phyloP scores from a whole-genome alignment of 306 rosid genomes.

The Argentina anserina region DNA sequence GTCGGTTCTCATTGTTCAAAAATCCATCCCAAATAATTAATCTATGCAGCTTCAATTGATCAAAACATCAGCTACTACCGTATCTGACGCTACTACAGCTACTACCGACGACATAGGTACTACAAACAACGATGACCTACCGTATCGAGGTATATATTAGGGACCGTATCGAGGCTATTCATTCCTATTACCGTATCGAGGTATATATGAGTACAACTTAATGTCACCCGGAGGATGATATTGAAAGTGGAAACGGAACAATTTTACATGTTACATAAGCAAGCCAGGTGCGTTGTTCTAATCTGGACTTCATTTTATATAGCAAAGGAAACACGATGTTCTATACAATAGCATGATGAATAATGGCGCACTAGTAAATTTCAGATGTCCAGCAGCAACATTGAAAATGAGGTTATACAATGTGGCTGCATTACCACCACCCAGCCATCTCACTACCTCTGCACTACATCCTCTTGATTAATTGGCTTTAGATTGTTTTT shows the following conservation, averaged over 20 bases:
- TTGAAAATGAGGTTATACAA: background rate
- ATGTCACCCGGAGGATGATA: too few relatives aligned
- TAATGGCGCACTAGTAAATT: background rate
- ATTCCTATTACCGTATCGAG: too few relatives aligned
- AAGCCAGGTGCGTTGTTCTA: background rate
- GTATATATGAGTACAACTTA: too few relatives aligned
- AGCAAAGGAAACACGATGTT: background rate
- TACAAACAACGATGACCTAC: too few relatives aligned
- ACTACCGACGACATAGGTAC: too few relatives aligned
- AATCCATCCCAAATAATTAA: background rate
- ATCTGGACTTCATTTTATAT: background rate
- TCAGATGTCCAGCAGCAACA: background rate
- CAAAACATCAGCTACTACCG: too few relatives aligned
- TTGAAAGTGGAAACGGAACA: too few relatives aligned
- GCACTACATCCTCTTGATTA: background rate
- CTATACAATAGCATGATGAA: background rate
- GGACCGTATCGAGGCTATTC: too few relatives aligned
- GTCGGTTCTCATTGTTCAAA: constrained; percentile 18
- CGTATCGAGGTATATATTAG: too few relatives aligned
- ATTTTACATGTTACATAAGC: background rate
- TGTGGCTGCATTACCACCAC: background rate
- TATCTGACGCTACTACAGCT: too few relatives aligned
- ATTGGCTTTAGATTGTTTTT: too few relatives aligned
- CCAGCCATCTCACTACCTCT: background rate
- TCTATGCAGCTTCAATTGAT: background rate